A percentile compares a stretch with the other conserved stretches of the same genome.
Evolutionary conservation across 2,329 filamentous ascomycete species (phyloP).

Genomic region (Cytospora piceae): DNA sequence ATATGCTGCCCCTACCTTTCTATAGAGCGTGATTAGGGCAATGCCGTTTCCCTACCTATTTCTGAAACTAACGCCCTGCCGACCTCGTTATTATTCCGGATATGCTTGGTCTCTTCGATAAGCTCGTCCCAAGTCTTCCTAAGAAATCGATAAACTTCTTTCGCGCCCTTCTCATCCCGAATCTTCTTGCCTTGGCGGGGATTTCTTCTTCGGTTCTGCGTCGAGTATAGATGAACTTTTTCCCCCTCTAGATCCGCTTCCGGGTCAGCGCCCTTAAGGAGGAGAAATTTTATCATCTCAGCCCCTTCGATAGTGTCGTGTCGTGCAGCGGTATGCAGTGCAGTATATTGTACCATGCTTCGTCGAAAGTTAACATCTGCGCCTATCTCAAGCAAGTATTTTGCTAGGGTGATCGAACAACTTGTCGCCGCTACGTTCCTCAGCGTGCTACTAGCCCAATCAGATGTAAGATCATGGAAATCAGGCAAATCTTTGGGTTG

Average conservation of each 20-base stretch:
- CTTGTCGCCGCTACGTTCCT: not conserved
- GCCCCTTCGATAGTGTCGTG: not conserved
- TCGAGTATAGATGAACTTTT: no score
- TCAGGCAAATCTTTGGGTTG: not conserved
- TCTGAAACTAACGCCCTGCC: not conserved
- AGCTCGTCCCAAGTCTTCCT: not conserved
- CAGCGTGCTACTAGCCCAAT: not conserved
- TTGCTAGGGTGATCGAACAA: not conserved
- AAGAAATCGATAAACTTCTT: not conserved
- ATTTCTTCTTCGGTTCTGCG: not conserved
- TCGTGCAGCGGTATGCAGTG: not conserved
- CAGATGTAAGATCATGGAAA: not conserved
- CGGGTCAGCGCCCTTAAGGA: constrained; percentile 2
- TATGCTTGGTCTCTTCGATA: not conserved
- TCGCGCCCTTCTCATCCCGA: not conserved
- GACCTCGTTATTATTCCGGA: not conserved
- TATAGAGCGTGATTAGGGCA: no score
- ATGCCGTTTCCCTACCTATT: not conserved
- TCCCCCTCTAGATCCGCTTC: not conserved
- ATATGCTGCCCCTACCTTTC: no score
- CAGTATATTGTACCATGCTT: no score
- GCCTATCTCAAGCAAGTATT: not conserved
- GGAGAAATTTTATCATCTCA: not conserved
- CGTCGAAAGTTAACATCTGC: not conserved
- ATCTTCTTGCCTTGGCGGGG: not conserved